These are phyloP conservation scores for Kurtzmaniella fragi DNA, from an alignment of 805 yeast genomes.

Conservation along the genomic window DNA sequence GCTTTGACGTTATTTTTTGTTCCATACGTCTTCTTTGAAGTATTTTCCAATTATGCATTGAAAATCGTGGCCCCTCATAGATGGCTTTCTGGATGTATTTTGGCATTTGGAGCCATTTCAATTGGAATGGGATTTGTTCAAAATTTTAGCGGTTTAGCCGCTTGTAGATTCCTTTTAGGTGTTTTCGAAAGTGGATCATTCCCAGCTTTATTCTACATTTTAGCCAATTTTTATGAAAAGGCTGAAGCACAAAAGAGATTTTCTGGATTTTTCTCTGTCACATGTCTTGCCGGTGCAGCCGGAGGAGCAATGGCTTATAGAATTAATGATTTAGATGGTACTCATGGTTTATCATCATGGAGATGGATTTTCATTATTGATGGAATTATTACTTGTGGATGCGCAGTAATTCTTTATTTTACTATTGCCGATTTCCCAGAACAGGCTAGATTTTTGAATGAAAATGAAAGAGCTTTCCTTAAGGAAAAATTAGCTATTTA, in stretches of 20 bases:
- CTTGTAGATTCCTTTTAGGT: conserved; percentile 63
- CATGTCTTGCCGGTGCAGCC: conserved; percentile 75
- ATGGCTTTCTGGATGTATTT: conserved; percentile 57
- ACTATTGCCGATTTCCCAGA: conserved; percentile 70
- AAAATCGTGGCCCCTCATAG: conserved; percentile 58
- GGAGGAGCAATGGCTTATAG: conserved; percentile 71
- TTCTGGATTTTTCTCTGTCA: conserved; percentile 63
- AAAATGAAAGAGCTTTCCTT: conserved; percentile 48
- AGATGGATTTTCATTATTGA: conserved; percentile 49
- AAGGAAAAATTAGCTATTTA: conserved; percentile 57
- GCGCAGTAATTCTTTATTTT: conserved; percentile 37
- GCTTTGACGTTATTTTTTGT: conserved; percentile 69
- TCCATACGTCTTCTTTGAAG: conserved; percentile 62
- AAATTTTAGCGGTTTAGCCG: conserved; percentile 54
- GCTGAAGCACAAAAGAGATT: conserved; percentile 65
- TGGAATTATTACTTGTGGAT: conserved; percentile 35
- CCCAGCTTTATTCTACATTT: conserved; percentile 69
- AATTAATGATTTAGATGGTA: conserved; percentile 49
- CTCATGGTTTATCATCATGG: conserved; percentile 41
- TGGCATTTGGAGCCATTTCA: conserved; percentile 59
- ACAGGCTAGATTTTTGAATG: conserved; percentile 48
- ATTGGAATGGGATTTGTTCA: conserved; percentile 62
- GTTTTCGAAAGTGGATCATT: conserved; percentile 66
- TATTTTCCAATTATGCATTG: conserved; percentile 58
- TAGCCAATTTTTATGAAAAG: conserved; percentile 61